Evolutionary conservation across 2,329 filamentous ascomycete genomes (phyloP).

Genomic region (Claviceps pazoutovae): DNA sequence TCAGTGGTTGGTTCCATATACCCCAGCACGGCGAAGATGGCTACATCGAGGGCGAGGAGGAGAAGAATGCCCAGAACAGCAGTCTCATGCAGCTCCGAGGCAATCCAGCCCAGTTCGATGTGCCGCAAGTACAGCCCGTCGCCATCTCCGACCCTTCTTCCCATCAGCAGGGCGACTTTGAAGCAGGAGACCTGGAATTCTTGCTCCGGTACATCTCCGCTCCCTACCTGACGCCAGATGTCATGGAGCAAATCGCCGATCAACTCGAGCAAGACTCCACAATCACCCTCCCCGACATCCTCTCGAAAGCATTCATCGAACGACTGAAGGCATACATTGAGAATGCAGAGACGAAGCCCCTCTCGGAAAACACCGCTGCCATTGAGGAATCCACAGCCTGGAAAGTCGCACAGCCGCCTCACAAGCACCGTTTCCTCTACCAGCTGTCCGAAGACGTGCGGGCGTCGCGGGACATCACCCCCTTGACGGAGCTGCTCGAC

Average conservation of each 20-base stretch:
- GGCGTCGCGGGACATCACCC: constrained; percentile 30
- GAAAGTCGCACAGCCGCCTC: constrained; percentile 73
- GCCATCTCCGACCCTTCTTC: constrained; percentile 25
- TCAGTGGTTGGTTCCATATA: constrained; percentile 98
- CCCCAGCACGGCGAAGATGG: constrained; percentile 89
- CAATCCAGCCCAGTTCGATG: constrained; percentile 79
- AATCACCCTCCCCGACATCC: constrained; percentile 38
- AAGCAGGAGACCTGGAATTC: constrained; percentile 74
- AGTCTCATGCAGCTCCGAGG: constrained; percentile 86
- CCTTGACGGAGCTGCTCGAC: constrained; percentile 67
- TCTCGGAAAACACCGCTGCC: constrained; percentile 33
- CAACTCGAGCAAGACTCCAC: constrained; percentile 74
- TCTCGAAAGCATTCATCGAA: constrained; percentile 60
- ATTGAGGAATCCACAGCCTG: constrained; percentile 49
- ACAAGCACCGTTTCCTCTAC: constrained; percentile 91
- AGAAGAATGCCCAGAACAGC: constrained; percentile 77
- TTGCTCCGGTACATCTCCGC: constrained; percentile 81
- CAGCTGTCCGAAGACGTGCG: constrained; percentile 38
- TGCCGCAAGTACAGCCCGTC: constrained; percentile 51
- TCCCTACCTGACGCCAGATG: constrained; percentile 83
- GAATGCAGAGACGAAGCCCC: constrained; percentile 39
- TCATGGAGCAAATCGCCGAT: constrained; percentile 65
- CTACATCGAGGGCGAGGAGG: constrained; percentile 75
- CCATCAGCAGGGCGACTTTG: constrained; percentile 46
- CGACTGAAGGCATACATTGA: constrained; percentile 60